Percentiles rank a stretch among this genome's conserved stretches.
These are phyloP conservation scores for Physcia stellaris DNA, from an alignment of 495 filamentous ascomycete genomes.

Conservation along the genomic window DNA sequence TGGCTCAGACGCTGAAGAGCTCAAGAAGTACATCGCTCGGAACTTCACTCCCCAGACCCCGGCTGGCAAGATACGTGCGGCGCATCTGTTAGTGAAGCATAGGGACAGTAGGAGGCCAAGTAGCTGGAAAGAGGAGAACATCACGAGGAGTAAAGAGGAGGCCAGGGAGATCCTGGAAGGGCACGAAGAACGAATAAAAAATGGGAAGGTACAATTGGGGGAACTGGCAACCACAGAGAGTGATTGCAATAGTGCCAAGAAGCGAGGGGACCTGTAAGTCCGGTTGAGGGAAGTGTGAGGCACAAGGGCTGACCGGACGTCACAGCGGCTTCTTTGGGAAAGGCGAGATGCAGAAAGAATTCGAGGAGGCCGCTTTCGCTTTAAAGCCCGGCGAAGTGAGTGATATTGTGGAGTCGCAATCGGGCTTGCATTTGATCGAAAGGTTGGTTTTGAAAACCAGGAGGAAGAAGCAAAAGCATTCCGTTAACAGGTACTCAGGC, in stretches of 20 bases:
- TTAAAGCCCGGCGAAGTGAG: constrained; percentile 77
- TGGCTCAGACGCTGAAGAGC: constrained; percentile 73
- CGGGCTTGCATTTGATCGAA: constrained; percentile 89
- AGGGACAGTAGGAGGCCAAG: constrained; percentile 69
- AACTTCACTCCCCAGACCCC: constrained; percentile 28
- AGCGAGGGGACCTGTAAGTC: constrained; percentile 76
- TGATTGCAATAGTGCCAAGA: constrained; percentile 88
- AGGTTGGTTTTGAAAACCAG: constrained; percentile 55
- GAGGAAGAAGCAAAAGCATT: too few species aligned
- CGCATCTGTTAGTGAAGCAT: constrained; percentile 90
- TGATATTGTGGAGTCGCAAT: constrained; percentile 77
- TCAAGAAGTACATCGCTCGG: constrained; percentile 82
- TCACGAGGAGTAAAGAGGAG: constrained; percentile 78
- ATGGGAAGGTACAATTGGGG: constrained; percentile 51
- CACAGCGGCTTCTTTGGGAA: constrained; percentile 74
- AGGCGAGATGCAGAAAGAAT: constrained; percentile 98
- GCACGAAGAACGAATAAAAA: constrained; percentile 60
- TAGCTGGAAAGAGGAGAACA: constrained; percentile 81
- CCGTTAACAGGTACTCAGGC: too few species aligned
- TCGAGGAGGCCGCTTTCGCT: constrained; percentile 86
- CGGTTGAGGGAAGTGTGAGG: not conserved
- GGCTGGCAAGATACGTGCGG: constrained; percentile 79
- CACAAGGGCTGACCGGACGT: constrained; percentile 4
- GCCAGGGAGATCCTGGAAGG: constrained; percentile 61
- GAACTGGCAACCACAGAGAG: constrained; percentile 79